Evolutionary conservation across 2,329 filamentous ascomycete species (phyloP).

Genomic region (Cryphonectria carpinicola): DNA sequence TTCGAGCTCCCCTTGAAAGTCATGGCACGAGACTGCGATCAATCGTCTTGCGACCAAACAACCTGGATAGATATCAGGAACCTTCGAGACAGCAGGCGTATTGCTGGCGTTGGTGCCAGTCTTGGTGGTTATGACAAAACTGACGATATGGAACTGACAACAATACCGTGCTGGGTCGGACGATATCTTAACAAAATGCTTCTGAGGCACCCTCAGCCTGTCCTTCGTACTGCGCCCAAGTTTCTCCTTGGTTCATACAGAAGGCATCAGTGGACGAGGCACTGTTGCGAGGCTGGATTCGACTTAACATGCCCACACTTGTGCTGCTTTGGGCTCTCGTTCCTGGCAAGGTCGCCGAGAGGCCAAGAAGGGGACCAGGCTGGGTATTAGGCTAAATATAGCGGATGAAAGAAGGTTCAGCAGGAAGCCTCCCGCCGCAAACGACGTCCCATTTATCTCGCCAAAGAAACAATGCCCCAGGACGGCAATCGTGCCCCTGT

Average conservation of each 20-base stretch:
- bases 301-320: neutral
- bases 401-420: neutral
- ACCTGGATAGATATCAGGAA: neutral
- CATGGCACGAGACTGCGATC: neutral
- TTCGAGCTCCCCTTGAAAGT: neutral
- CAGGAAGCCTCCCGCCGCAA: neutral
- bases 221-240: neutral
- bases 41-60: too few species aligned
- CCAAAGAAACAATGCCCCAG: neutral
- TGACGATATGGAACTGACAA: neutral
- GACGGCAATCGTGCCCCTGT: neutral
- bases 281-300: neutral
- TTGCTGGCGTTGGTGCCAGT: neutral
- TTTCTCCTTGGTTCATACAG: neutral
- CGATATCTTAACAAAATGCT: neutral
- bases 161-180: neutral
- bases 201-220: neutral
- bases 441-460: neutral
- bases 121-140: neutral
- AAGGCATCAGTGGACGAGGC: neutral
- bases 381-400: constrained; percentile 1
- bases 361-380: neutral
- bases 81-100: neutral
- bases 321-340: neutral
- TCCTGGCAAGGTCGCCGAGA: neutral